Percentiles rank a stretch among this genome's conserved stretches.
phyloP scores from a whole-genome alignment of 306 rosid genomes.

The Cucurbita ficifolia region DNA sequence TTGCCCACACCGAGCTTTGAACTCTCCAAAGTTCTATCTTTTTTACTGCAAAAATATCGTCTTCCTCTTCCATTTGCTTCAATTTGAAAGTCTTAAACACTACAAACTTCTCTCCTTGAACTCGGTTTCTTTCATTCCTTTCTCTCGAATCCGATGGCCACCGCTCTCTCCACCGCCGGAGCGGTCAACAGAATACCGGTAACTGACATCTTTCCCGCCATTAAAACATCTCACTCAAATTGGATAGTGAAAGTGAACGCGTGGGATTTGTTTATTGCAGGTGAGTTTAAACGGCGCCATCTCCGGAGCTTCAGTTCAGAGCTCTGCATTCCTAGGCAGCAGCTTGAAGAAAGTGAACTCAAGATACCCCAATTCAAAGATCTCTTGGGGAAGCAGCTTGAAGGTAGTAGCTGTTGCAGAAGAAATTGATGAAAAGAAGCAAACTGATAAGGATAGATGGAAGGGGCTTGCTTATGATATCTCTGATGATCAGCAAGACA shows the following conservation, averaged over 20 bases:
- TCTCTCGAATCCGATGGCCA: constrained; percentile 22
- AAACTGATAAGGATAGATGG: constrained; percentile 37
- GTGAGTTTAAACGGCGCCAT: constrained; percentile 40
- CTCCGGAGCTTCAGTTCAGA: constrained; percentile 32
- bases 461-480: constrained; percentile 34
- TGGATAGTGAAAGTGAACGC: no score
- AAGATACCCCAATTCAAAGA: constrained; percentile 22
- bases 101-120: not conserved
- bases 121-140: not conserved
- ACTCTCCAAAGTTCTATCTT: not conserved
- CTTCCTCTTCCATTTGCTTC: not conserved
- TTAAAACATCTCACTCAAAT: not conserved
- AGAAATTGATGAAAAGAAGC: constrained; percentile 22
- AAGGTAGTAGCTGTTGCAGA: constrained; percentile 34
- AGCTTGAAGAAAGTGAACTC: constrained; percentile 38
- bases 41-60: not conserved
- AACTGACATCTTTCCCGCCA: constrained; percentile 12
- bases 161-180: constrained; percentile 43
- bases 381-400: constrained; percentile 27
- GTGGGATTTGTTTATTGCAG: constrained; percentile 15
- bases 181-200: constrained; percentile 41
- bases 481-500: constrained; percentile 58
- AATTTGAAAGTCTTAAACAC: not conserved
- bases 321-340: constrained; percentile 46
- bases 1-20: not conserved